Evolutionary conservation across 2,329 filamentous ascomycete genomes (phyloP).

Genomic region (Fusarium pseudograminearum): DNA sequence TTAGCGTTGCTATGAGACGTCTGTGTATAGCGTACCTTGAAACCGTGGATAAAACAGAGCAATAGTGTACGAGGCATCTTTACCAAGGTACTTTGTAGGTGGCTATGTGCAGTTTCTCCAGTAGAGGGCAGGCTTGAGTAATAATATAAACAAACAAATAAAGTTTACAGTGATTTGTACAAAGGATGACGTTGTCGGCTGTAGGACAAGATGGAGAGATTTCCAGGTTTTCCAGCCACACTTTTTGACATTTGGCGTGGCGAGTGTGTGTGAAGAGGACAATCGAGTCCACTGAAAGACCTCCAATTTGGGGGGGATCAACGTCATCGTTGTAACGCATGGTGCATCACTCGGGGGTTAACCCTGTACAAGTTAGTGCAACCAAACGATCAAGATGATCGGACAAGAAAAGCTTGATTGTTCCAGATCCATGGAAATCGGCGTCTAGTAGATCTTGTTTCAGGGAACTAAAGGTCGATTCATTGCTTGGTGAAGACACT

Average conservation of each 20-base stretch:
- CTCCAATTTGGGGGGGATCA: conserved; percentile 1
- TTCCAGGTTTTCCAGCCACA: conserved; percentile 47
- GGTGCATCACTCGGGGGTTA: conserved; percentile 25
- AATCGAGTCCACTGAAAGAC: conserved; percentile 20
- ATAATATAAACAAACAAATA: conserved; percentile 24
- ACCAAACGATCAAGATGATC: neutral
- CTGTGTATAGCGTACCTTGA: conserved; percentile 60
- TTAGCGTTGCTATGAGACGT: accelerated
- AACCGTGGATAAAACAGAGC: conserved; percentile 81
- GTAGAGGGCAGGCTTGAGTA: neutral
- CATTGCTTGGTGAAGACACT: conserved; percentile 3
- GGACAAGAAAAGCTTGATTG: conserved; percentile 20
- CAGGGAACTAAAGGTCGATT: neutral
- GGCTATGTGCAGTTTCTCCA: neutral
- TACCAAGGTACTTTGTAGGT: neutral
- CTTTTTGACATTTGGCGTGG: conserved; percentile 31
- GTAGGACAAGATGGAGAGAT: conserved; percentile 14
- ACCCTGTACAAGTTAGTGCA: conserved; percentile 8
- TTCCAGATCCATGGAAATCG: conserved; percentile 18
- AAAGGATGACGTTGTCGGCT: conserved; percentile 40
- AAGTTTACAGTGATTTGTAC: neutral
- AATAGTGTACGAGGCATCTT: conserved; percentile 68
- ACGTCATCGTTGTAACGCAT: conserved; percentile 38
- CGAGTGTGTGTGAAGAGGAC: conserved; percentile 25
- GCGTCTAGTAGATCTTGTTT: neutral